Evolutionary conservation across 257 asterid species (phyloP).

Genomic region (Galeopsis tetrahit): DNA sequence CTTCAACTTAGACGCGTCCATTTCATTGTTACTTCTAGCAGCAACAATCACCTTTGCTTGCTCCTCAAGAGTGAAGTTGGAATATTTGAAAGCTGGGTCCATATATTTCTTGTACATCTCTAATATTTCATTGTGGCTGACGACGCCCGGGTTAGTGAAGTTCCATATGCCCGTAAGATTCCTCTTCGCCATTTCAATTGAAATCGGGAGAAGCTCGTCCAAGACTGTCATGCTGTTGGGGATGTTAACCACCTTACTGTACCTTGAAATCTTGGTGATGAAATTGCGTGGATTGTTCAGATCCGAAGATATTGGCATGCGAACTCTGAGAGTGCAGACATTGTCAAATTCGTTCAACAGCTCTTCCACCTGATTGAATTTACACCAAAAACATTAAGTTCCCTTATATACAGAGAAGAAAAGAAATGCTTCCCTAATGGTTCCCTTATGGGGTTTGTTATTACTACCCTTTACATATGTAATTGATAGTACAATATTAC

Average conservation of each 20-base stretch:
- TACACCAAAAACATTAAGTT: slow-evolving; percentile 27
- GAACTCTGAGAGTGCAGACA: slow-evolving; percentile 91
- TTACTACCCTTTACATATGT: no score
- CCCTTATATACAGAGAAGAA: not conserved
- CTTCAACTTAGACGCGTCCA: slow-evolving; percentile 91
- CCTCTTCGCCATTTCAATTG: slow-evolving; percentile 96
- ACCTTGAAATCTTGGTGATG: slow-evolving; percentile 85
- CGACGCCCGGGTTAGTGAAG: slow-evolving; percentile 94
- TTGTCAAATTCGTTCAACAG: slow-evolving; percentile 85
- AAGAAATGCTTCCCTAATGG: not conserved
- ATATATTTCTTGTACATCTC: slow-evolving; percentile 94
- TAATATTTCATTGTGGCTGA: slow-evolving; percentile 89
- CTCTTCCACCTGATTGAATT: slow-evolving; percentile 77
- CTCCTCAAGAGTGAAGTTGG: slow-evolving; percentile 91
- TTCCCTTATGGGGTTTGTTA: no score
- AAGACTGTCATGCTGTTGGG: slow-evolving; percentile 99
- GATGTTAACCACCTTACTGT: slow-evolving; percentile 87
- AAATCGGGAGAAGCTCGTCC: slow-evolving; percentile 95
- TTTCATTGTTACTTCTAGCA: slow-evolving; percentile 83
- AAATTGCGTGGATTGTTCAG: slow-evolving; percentile 92
- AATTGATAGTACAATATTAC: not conserved
- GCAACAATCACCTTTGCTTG: slow-evolving; percentile 98
- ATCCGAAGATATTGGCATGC: slow-evolving; percentile 96
- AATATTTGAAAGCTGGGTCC: slow-evolving; percentile 63
- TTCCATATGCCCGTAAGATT: slow-evolving; percentile 93